Percentiles rank a stretch among this genome's conserved stretches.
Evolutionary conservation across 768 basidiomycete species (phyloP).

Genomic region (Boletus huronensis): DNA sequence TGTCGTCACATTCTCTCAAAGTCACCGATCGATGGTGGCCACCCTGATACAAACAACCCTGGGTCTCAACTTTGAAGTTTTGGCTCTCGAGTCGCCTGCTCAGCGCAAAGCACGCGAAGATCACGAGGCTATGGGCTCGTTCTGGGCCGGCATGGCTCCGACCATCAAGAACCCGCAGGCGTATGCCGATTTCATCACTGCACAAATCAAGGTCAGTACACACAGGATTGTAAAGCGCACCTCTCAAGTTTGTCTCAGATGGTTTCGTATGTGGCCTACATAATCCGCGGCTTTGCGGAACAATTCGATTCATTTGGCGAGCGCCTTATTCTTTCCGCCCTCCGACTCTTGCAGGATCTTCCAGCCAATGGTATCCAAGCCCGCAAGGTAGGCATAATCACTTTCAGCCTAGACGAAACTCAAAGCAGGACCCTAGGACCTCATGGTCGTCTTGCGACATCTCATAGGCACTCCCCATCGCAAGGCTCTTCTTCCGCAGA

Average conservation of each 20-base stretch:
- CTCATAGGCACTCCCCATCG: conserved; percentile 77
- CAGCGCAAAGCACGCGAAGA: conserved; percentile 76
- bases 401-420: neutral
- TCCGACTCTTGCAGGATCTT: conserved; percentile 92
- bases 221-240: neutral
- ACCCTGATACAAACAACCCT: conserved; percentile 68
- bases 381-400: conserved; percentile 56
- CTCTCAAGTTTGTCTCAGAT: conserved; percentile 47
- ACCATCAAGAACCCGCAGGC: conserved; percentile 67
- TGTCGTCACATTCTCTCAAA: conserved; percentile 86
- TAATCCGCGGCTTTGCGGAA: conserved; percentile 65
- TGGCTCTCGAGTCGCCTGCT: conserved; percentile 76
- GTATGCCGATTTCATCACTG: conserved; percentile 80
- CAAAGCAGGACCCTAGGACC: conserved; percentile 51
- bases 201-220: conserved; percentile 78
- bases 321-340: conserved; percentile 69
- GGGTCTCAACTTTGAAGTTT: conserved; percentile 72
- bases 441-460: conserved; percentile 90
- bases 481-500: conserved; percentile 70
- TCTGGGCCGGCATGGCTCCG: conserved; percentile 80
- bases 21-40: conserved; percentile 62
- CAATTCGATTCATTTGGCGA: conserved; percentile 76
- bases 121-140: conserved; percentile 74
- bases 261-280: conserved; percentile 88
- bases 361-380: conserved; percentile 79